Evolutionary conservation across 192 early-diverging fungal genomes (phyloP).

Genomic region (Gaertneriomyces sp.): DNA sequence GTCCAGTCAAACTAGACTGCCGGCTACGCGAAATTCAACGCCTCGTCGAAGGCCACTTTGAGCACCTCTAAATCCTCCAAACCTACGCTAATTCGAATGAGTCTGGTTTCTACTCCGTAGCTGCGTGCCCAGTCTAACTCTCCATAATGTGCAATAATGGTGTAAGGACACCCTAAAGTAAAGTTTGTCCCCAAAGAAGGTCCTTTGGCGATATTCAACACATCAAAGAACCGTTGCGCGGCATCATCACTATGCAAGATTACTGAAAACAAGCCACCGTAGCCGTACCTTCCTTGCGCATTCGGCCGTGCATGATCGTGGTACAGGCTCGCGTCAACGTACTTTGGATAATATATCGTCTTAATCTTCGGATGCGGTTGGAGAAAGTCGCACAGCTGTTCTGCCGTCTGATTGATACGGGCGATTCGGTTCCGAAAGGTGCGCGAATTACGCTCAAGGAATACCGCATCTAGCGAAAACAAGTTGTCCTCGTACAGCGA

Average conservation of each 20-base stretch:
- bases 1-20: too few relatives aligned
- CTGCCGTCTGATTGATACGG: conserved; percentile 76
- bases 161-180: conserved; percentile 90
- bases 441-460: conserved; percentile 92
- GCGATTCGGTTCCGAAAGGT: conserved; percentile 71
- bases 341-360: conserved; percentile 82
- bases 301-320: conserved; percentile 41
- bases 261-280: conserved; percentile 85
- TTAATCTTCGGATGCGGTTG: conserved; percentile 66
- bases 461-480: conserved; percentile 92
- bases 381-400: conserved; percentile 71
- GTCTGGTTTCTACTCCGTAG: conserved; percentile 68
- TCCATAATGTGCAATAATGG: conserved; percentile 89
- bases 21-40: conserved; percentile 47
- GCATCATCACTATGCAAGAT: conserved; percentile 57
- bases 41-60: conserved; percentile 66
- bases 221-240: conserved; percentile 74
- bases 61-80: conserved; percentile 72
- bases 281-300: conserved; percentile 54
- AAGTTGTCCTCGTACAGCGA: conserved; percentile 74
- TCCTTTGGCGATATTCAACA: conserved; percentile 79
- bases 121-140: conserved; percentile 91
- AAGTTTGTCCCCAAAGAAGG: conserved; percentile 97
- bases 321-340: conserved; percentile 66
- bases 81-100: conserved; percentile 88